Conservation (phyloP, 2,329 filamentous ascomycete species). For the Nemania sp. region DNA sequence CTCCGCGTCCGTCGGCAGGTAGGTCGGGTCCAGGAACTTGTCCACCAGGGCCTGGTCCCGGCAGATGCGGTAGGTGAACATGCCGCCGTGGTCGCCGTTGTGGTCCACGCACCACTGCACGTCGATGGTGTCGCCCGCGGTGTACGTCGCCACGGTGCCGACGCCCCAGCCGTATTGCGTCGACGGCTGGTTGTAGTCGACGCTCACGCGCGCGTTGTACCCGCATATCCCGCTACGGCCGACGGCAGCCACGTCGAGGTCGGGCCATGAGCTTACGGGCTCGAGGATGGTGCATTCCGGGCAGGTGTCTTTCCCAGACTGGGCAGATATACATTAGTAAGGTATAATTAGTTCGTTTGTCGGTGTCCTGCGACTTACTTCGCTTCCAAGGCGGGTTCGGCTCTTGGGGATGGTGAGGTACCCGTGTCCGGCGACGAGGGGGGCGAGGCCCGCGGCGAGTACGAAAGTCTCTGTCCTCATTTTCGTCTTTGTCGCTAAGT, state of each 20-base stretch:
- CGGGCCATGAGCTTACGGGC: slow-evolving; percentile 63
- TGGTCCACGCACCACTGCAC: slow-evolving; percentile 68
- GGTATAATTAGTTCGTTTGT: too few species aligned
- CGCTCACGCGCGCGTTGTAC: slow-evolving; percentile 64
- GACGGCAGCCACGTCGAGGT: slow-evolving; percentile 59
- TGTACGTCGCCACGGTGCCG: slow-evolving; percentile 58
- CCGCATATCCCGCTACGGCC: slow-evolving; percentile 64
- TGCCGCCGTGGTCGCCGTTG: slow-evolving; percentile 68
- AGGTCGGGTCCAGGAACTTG: slow-evolving; percentile 60
- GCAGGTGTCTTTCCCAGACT: slow-evolving; percentile 63
- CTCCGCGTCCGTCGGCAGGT: slow-evolving; percentile 63
- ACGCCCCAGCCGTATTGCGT: slow-evolving; percentile 57
- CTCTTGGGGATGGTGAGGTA: slow-evolving; percentile 27
- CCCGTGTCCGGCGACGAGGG: slow-evolving; percentile 19
- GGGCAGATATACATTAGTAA: slow-evolving; percentile 20
- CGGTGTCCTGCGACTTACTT: slow-evolving; percentile 4
- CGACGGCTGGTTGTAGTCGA: slow-evolving; percentile 65
- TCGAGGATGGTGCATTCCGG: slow-evolving; percentile 68
- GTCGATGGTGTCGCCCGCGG: slow-evolving; percentile 59
- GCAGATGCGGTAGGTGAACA: slow-evolving; percentile 67
- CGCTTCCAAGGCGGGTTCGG: slow-evolving; percentile 20
- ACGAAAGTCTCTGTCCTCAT: slow-evolving; percentile 10
- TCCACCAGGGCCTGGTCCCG: slow-evolving; percentile 63
- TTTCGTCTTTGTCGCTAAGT: background rate
- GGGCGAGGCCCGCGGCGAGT: slow-evolving; percentile 13